Evolutionary conservation across 1,139 yeast genomes (phyloP).

Genomic region (Geotrichum carabidarum): DNA sequence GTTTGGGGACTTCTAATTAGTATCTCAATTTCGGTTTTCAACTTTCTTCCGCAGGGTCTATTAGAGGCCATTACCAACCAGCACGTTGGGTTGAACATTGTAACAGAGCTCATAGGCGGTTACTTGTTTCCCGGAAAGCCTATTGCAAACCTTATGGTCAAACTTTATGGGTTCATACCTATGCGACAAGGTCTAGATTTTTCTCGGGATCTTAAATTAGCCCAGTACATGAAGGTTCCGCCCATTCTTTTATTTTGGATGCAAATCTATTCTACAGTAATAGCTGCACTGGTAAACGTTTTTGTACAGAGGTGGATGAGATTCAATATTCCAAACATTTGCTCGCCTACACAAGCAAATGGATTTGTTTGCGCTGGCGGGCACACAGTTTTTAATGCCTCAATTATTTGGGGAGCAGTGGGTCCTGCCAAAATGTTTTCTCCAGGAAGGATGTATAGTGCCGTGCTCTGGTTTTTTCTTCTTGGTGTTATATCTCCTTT

Average conservation of each 20-base stretch:
- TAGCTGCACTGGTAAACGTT: conserved; percentile 35
- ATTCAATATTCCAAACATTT: conserved; percentile 44
- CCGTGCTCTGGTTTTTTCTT: conserved; percentile 39
- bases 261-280: conserved; percentile 40
- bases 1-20: conserved; percentile 50
- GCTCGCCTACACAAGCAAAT: conserved; percentile 41
- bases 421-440: conserved; percentile 48
- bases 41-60: conserved; percentile 46
- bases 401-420: conserved; percentile 55
- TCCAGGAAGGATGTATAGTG: conserved; percentile 34
- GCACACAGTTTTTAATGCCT: conserved; percentile 44
- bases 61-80: conserved; percentile 46
- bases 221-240: conserved; percentile 42
- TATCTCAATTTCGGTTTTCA: conserved; percentile 42
- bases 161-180: conserved; percentile 48
- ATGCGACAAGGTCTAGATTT: conserved; percentile 48
- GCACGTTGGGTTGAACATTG: conserved; percentile 46
- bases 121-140: conserved; percentile 51
- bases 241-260: conserved; percentile 43
- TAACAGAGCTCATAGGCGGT: conserved; percentile 49
- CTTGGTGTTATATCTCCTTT: conserved; percentile 40
- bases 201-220: conserved; percentile 47
- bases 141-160: conserved; percentile 46
- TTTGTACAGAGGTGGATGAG: conserved; percentile 42
- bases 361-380: conserved; percentile 45